A percentile compares a stretch with the other conserved stretches of the same genome.
These are phyloP conservation scores for Malassezia psittaci DNA, from an alignment of 1,284 basidiomycete genomes.

Conservation along the genomic window DNA sequence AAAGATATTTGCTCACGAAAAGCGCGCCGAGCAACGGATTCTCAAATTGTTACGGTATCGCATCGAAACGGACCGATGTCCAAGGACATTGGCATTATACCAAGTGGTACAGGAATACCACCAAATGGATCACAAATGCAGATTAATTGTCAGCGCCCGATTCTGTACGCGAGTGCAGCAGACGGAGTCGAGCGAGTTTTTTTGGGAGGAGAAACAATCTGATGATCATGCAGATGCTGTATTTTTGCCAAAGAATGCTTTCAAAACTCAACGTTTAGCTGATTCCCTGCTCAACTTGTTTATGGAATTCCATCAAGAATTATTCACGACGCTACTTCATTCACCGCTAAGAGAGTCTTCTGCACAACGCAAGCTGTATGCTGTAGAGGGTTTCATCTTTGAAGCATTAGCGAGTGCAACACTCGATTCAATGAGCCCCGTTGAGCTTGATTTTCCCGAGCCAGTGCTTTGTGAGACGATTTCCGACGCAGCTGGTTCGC, in stretches of 20 bases:
- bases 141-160: no score
- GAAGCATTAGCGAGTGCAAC: background rate
- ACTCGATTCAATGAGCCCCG: background rate
- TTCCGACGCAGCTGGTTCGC: background rate
- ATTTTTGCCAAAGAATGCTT: no score
- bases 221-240: no score
- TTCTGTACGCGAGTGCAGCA: no score
- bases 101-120: no score
- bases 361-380: constrained; percentile 3
- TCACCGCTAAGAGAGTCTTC: background rate
- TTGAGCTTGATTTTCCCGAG: background rate
- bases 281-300: no score
- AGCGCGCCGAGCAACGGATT: background rate
- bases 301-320: no score
- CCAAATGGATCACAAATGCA: no score
- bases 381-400: background rate
- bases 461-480: background rate
- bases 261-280: no score
- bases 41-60: background rate
- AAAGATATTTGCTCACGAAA: constrained; percentile 5
- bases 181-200: no score
- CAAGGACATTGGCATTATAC: no score
- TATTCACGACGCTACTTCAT: background rate
- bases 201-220: no score
- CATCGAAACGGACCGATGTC: constrained; percentile 1